Base-by-base conservation (phyloP, 345 rosid species). In the Gossypium herbaceum region DNA sequence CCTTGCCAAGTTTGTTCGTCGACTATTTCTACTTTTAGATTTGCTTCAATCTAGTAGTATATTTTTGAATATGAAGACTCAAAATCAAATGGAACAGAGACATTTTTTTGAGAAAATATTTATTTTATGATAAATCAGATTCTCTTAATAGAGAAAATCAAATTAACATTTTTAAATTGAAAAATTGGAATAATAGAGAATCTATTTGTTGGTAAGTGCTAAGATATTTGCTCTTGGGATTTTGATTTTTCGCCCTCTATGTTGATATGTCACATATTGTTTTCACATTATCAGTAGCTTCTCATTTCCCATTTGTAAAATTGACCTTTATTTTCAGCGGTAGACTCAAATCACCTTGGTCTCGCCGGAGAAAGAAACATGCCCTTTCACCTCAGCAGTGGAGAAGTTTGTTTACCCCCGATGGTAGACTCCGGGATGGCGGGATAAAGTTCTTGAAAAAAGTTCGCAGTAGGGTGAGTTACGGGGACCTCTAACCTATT, bases 401-500 rank as follows among this genome's bases (percentile, higher is more conserved):
- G 99, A 87, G 74, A 78, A 88, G 84, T 58, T 80, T 88, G 71
- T 93, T 91, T 79, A 82, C 86, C 3, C 72, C 90, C 0, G 92
- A 91, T 34, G 99, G 98, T 78, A 93, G 85, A 78, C 88, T 93
- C 44, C 83, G 86, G 60, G 88, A 88, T 83, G 88, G 92, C 4
- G 98, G 98, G 67, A 80, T 89, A 43, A 88, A 85, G 88, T 79
- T 95, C 74, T 79, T 95, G 86, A 93, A 91, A 81, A 95, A 84
- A 89, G 94, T 95, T 73, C 90, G 97, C 66, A 85, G 90, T 75
- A 88, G 94, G 77, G 99, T 95, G 84, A 86, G 99, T 88, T 75
- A 67, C 56, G 27, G 61, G 17, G 68, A 12, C 63, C 2, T 4
- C 11, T 68, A 76, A 9, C 70, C 63, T 71, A 63, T 57, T 57